These are phyloP conservation scores for Mycena polygramma DNA, from an alignment of 768 basidiomycete species.

Conservation along the genomic window DNA sequence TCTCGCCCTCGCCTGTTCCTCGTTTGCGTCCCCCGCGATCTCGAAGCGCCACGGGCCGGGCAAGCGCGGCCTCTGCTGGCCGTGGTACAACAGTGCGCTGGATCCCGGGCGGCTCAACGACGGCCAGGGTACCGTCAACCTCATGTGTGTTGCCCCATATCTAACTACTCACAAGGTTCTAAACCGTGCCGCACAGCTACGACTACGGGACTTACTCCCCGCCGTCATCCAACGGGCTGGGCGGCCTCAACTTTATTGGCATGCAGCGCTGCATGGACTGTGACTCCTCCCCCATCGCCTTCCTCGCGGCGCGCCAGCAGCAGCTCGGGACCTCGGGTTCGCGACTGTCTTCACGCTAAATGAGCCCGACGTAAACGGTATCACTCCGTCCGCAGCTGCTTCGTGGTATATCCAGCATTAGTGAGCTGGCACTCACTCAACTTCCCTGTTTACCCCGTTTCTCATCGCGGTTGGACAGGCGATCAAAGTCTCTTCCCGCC, in stretches of 20 bases:
- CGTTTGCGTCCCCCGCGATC: no score
- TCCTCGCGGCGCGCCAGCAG: conserved; percentile 48
- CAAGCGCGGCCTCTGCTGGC: conserved; percentile 54
- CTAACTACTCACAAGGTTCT: not conserved
- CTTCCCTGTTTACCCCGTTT: no score
- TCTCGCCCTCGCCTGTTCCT: no score
- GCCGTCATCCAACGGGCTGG: conserved; percentile 50
- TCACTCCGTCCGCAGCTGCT: conserved; percentile 47
- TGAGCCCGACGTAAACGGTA: conserved; percentile 50
- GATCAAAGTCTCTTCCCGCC: conserved; percentile 53
- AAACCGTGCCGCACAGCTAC: conserved; percentile 40
- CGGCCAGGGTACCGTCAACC: conserved; percentile 47
- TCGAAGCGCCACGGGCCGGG: conserved; percentile 44
- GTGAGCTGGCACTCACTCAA: conserved; percentile 35
- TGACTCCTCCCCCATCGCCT: conserved; percentile 49
- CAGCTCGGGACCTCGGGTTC: conserved; percentile 37
- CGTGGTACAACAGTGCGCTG: conserved; percentile 49
- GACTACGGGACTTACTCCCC: conserved; percentile 53
- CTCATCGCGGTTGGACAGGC: conserved; percentile 22
- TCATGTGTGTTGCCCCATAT: conserved; percentile 23
- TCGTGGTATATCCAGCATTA: conserved; percentile 53
- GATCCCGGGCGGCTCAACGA: conserved; percentile 44
- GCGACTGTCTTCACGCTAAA: conserved; percentile 45
- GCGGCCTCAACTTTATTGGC: conserved; percentile 54
- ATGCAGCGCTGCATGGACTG: conserved; percentile 56